These are phyloP conservation scores for Lupinus albus DNA, from an alignment of 306 rosid species.

Conservation along the genomic window DNA sequence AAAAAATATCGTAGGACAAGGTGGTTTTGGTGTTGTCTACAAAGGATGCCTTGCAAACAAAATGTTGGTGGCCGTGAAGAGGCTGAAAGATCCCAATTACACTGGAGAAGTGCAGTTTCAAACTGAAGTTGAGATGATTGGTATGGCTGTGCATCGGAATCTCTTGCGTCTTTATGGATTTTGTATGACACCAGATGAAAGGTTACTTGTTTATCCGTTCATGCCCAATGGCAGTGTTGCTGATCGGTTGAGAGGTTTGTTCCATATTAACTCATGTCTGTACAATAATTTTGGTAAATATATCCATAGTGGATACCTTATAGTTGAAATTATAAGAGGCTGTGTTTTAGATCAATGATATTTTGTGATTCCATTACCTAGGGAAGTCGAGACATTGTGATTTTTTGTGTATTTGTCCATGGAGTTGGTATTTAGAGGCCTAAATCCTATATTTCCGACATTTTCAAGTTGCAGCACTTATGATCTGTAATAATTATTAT, in stretches of 20 bases:
- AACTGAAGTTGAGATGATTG: constrained; percentile 98
- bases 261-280: constrained; percentile 23
- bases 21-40: constrained; percentile 94
- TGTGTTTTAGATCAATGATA: constrained; percentile 26
- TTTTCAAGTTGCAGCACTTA: constrained; percentile 8
- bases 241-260: constrained; percentile 94
- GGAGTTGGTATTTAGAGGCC: not conserved
- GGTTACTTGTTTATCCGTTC: constrained; percentile 89
- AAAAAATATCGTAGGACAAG: constrained; percentile 83
- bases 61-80: constrained; percentile 85
- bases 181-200: constrained; percentile 85
- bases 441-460: not conserved
- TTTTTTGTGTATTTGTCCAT: constrained; percentile 16
- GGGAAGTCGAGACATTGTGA: not conserved
- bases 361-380: constrained; percentile 6
- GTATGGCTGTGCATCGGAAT: constrained; percentile 93
- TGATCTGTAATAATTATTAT: constrained; percentile 22
- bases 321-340: not conserved
- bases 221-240: constrained; percentile 98
- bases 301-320: constrained; percentile 3
- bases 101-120: constrained; percentile 98
- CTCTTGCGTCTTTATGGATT: constrained; percentile 84
- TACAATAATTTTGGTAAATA: not conserved
- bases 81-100: constrained; percentile 91
- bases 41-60: constrained; percentile 89